These are phyloP conservation scores for Eucalyptus grandis DNA, from an alignment of 345 rosid species.

Conservation along the genomic window DNA sequence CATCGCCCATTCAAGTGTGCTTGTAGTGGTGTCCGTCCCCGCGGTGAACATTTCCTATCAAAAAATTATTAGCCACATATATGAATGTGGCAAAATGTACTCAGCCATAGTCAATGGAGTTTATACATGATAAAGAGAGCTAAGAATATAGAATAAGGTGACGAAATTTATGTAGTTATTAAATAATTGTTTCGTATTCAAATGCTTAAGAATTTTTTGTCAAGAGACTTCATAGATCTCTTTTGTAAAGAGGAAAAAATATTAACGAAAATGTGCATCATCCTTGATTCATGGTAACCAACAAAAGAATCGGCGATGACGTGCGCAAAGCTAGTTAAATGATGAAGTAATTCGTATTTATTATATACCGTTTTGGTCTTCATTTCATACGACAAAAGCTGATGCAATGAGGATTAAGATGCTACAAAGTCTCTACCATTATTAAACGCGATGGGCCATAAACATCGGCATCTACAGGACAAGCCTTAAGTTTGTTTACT, in stretches of 20 bases:
- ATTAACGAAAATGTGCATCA: background rate
- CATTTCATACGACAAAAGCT: background rate
- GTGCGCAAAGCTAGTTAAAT: background rate
- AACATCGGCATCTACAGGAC: background rate
- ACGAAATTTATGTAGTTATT: background rate
- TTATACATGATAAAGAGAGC: background rate
- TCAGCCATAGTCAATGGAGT: background rate
- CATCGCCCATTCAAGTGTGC: slow-evolving; percentile 90
- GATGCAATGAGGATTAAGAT: background rate
- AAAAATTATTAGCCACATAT: background rate
- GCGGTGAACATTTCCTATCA: slow-evolving; percentile 72
- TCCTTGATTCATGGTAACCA: background rate
- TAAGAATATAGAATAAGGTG: background rate
- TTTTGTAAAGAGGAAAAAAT: background rate
- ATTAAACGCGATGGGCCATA: background rate
- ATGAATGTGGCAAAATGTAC: background rate
- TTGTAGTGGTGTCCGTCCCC: slow-evolving; percentile 81
- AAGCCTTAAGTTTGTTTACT: background rate
- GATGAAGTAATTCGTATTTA: background rate
- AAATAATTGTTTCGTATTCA: background rate
- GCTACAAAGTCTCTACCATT: background rate
- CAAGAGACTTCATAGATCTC: background rate
- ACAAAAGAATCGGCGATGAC: background rate
- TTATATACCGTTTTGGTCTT: background rate
- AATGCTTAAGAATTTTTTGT: background rate